Evolutionary conservation across 495 filamentous ascomycete genomes (phyloP).

Genomic region (Podospora tetraspora): DNA sequence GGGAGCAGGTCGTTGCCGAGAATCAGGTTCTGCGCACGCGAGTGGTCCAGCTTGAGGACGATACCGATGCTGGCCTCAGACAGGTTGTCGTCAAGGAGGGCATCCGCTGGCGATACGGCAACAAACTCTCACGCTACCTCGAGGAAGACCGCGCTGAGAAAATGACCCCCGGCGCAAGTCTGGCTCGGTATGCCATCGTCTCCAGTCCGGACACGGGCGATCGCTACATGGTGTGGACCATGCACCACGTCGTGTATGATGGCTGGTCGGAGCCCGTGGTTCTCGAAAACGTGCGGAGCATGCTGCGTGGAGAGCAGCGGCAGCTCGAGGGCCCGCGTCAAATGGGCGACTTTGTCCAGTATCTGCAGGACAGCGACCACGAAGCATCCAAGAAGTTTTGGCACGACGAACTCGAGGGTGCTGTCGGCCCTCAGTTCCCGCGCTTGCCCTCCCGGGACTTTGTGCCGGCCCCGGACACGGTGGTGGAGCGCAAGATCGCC

Average conservation of each 20-base stretch:
- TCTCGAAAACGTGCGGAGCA: slow-evolving; percentile 12
- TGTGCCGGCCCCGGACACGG: slow-evolving; percentile 9
- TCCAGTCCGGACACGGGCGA: background rate
- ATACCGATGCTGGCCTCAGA: slow-evolving; percentile 32
- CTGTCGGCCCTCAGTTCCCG: slow-evolving; percentile 20
- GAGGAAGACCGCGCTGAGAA: slow-evolving; percentile 28
- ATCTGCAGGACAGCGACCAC: slow-evolving; percentile 27
- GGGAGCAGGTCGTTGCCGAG: slow-evolving; percentile 45
- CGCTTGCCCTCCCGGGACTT: slow-evolving; percentile 22
- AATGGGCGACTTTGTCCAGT: slow-evolving; percentile 35
- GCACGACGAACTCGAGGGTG: slow-evolving; percentile 12
- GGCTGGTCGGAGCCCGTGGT: slow-evolving; percentile 52
- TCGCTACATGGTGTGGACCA: slow-evolving; percentile 33
- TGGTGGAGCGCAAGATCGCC: slow-evolving; percentile 12
- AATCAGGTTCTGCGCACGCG: slow-evolving; percentile 53
- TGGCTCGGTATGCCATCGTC: slow-evolving; percentile 24
- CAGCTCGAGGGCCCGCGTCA: slow-evolving; percentile 25
- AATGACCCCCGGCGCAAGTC: slow-evolving; percentile 18
- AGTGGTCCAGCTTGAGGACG: slow-evolving; percentile 46
- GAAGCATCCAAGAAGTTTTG: slow-evolving; percentile 13
- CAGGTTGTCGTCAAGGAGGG: slow-evolving; percentile 45
- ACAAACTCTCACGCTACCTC: slow-evolving; percentile 43
- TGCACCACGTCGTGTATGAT: slow-evolving; percentile 62
- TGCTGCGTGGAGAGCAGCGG: slow-evolving; percentile 4
- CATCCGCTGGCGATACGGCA: slow-evolving; percentile 33